Conservation (phyloP, 352 stramenopile species). For the Phytophthora rubi region DNA sequence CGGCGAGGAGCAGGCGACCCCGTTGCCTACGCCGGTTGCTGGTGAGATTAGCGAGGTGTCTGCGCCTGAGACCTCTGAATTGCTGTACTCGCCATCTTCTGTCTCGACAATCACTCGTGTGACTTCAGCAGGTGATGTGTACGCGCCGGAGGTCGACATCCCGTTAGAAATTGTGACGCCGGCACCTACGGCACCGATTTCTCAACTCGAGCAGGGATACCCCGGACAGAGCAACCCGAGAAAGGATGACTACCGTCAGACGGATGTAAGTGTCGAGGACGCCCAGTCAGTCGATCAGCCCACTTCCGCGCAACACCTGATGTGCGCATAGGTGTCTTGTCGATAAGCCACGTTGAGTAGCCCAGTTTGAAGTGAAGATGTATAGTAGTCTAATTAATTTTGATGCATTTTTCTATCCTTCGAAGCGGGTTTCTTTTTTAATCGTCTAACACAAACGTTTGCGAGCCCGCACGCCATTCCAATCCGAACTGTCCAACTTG, state of each 20-base stretch:
- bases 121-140: background rate
- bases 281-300: background rate
- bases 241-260: background rate
- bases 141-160: background rate
- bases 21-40: background rate
- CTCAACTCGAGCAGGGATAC: background rate
- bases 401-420: background rate
- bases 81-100: too few relatives aligned
- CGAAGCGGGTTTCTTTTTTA: background rate
- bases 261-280: background rate
- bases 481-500: background rate
- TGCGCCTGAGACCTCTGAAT: background rate
- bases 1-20: background rate
- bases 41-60: background rate
- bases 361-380: background rate
- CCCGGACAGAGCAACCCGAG: background rate
- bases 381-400: slow-evolving; percentile 6
- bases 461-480: background rate
- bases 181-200: background rate
- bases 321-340: background rate
- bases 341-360: background rate
- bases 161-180: background rate
- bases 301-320: background rate
- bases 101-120: too few relatives aligned
- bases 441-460: background rate